These are phyloP conservation scores for Saprolegnia parasitica DNA, from an alignment of 352 stramenopile species.

Conservation along the genomic window DNA sequence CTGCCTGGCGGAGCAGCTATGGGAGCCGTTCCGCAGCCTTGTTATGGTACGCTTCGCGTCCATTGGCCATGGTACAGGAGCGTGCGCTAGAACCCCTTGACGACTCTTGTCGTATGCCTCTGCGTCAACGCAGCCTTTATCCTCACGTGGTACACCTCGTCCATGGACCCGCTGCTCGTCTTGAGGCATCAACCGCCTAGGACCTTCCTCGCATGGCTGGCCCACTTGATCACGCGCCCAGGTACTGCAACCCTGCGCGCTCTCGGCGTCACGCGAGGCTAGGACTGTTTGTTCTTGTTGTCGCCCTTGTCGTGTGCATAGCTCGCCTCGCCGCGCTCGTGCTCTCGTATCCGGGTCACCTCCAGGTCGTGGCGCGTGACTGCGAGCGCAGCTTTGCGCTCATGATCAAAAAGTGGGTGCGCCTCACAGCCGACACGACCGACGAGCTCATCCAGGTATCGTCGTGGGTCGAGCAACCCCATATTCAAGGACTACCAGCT, in stretches of 20 bases:
- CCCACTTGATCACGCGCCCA: conserved; percentile 12
- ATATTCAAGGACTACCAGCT: conserved; percentile 33
- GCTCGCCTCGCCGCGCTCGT: conserved; percentile 52
- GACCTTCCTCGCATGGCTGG: conserved; percentile 14
- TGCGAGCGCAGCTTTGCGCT: conserved; percentile 71
- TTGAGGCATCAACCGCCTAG: neutral
- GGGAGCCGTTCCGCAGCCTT: conserved; percentile 22
- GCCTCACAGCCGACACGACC: conserved; percentile 59
- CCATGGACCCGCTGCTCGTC: neutral
- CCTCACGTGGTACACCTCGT: neutral
- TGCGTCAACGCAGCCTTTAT: conserved; percentile 15
- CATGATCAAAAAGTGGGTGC: conserved; percentile 60
- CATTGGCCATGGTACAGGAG: neutral
- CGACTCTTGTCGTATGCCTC: conserved; percentile 12
- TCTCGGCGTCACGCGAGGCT: neutral
- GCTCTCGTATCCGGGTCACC: conserved; percentile 67
- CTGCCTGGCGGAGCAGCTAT: conserved; percentile 25
- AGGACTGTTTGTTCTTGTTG: conserved; percentile 51
- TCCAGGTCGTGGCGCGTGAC: conserved; percentile 72
- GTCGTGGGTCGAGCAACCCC: conserved; percentile 25
- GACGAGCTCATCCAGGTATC: conserved; percentile 48
- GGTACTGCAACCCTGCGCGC: neutral
- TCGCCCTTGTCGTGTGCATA: conserved; percentile 33
- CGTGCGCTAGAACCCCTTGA: conserved; percentile 13
- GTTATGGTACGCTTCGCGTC: neutral